Base-by-base conservation (phyloP, 495 filamentous ascomycete genomes). In the Penicillium pulvis region DNA sequence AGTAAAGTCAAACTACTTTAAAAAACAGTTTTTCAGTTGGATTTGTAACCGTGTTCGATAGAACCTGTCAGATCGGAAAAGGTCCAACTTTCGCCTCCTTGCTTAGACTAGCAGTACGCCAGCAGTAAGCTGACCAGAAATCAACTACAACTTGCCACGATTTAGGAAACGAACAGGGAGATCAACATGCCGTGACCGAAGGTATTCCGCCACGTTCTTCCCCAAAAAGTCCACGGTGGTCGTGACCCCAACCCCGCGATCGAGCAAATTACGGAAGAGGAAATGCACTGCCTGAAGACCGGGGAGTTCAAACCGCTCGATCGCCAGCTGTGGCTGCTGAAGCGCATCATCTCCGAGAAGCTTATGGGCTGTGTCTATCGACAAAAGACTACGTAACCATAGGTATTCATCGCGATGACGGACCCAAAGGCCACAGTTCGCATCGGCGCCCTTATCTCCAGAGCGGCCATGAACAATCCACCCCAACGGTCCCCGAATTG, bases 141-240 rank as follows among this genome's bases (percentile, higher is more conserved):
- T 12, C 9, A 10, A 26, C 53, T 69, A 77, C 43, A 77, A 41
- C 58, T 67, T 77, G 9, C 74, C 73, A 53, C 73, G 59, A 41
- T 69, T 70, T 49, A 78, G 59, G 49, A 78, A 76, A 54, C 61
- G 62, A 5, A 68, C 64, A 1, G 82, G 83, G 11, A 85, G 57
- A 66, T 80, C 79, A 17, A 84, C 81, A 61, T 75, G 66, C 39
- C 69, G 70, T 36, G 72, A 69, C 36, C 83, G 68, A 53, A 86
- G 51, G 58, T 70, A 84, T 65, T 85, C 82, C 30, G 79, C 81
- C 20, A 84, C 77, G 55, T 83, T 83, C 68, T 86, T 85, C 2
- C 80, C 82, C 54, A 86, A 61, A 45, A 81, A 76, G 54, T 85
- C 82, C 33, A 80, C 72, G 1, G 72, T 79, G 16, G 73, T 77